These are phyloP conservation scores for Stachybotrys chartarum DNA, from an alignment of 2,329 filamentous ascomycete genomes.

Conservation along the genomic window DNA sequence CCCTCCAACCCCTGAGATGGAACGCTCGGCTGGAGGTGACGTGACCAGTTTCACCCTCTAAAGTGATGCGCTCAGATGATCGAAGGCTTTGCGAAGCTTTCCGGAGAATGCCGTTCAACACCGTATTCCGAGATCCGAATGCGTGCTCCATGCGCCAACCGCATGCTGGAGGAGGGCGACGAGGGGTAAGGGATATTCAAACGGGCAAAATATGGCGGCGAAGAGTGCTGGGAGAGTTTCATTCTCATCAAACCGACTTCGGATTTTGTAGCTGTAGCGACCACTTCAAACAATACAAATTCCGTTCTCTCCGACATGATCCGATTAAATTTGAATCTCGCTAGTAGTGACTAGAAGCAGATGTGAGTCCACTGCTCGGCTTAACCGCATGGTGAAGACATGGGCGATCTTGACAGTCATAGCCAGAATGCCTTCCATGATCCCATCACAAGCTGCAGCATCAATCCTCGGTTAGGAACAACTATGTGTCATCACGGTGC, in stretches of 20 bases:
- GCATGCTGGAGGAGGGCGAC: background rate
- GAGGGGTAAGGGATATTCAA: background rate
- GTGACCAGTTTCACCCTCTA: constrained; percentile 33
- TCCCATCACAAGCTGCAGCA: too few species aligned
- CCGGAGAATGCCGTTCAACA: constrained; percentile 13
- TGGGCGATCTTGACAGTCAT: too few species aligned
- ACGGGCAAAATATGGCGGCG: background rate
- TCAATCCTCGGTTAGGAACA: too few species aligned
- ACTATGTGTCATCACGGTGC: too few species aligned
- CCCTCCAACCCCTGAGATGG: constrained; percentile 46
- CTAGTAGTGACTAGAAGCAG: too few species aligned
- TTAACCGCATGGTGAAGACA: too few species aligned
- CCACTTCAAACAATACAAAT: too few species aligned
- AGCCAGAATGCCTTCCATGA: too few species aligned
- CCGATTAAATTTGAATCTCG: too few species aligned
- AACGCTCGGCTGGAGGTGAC: constrained; percentile 30
- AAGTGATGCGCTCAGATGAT: background rate
- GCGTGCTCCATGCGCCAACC: background rate
- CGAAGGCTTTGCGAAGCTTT: background rate
- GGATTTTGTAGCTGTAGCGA: background rate
- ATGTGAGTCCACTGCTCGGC: too few species aligned
- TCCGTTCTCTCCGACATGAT: too few species aligned
- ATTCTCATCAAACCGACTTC: background rate
- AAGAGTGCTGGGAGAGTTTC: background rate
- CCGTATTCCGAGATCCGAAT: constrained; percentile 2